phyloP scores from a whole-genome alignment of 768 basidiomycete genomes.

The Lepiota venenata region DNA sequence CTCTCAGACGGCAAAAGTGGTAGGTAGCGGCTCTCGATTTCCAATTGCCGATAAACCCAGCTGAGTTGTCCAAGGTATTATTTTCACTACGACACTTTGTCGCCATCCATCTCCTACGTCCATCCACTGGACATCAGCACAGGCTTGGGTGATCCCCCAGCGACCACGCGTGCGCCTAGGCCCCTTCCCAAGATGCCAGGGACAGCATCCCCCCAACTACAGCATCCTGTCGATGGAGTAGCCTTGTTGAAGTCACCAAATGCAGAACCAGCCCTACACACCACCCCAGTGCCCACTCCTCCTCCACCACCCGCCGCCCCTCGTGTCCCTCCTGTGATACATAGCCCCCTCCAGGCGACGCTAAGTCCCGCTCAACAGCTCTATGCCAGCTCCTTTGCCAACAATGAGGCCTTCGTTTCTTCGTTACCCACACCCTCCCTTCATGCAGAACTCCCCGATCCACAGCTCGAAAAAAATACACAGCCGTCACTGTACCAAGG shows the following conservation, averaged over 20 bases:
- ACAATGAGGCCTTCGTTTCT: neutral
- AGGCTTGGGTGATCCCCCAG: neutral
- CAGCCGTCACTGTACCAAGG: conserved; percentile 4
- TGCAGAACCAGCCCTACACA: neutral
- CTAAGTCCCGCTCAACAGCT: conserved; percentile 15
- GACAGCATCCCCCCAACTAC: neutral
- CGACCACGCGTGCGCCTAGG: neutral
- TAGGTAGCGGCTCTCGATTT: neutral
- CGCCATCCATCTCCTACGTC: neutral
- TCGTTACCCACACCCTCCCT: conserved; percentile 3
- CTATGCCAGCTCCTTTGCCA: conserved; percentile 14
- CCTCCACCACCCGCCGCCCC: neutral
- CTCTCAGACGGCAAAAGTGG: conserved; percentile 1
- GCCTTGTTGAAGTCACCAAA: neutral
- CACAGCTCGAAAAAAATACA: neutral
- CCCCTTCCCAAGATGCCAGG: conserved; percentile 7
- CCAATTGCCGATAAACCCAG: neutral
- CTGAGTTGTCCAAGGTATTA: neutral
- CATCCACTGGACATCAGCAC: conserved; percentile 1
- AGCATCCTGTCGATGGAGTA: no score
- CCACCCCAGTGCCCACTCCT: neutral
- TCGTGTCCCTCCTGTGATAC: neutral
- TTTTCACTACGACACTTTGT: neutral
- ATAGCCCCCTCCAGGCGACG: neutral
- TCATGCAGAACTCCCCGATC: neutral